phyloP scores from a whole-genome alignment of 1,139 yeast genomes.

The Pneumocystis murina region DNA sequence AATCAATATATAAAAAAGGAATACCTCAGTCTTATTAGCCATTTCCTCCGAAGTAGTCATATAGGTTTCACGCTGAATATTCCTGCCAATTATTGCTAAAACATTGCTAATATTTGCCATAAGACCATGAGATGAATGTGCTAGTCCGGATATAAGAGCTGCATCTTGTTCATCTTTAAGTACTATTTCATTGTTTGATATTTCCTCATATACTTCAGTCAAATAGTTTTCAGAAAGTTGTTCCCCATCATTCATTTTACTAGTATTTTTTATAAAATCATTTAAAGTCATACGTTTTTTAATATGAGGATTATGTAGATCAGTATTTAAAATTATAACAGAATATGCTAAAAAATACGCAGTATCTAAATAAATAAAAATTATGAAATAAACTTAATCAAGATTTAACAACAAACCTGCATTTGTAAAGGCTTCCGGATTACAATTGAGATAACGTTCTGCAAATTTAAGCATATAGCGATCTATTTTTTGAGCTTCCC shows the following conservation, averaged over 20 bases:
- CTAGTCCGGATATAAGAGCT: slow-evolving; percentile 19
- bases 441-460: slow-evolving; percentile 42
- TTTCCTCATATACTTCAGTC: slow-evolving; percentile 63
- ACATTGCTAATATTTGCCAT: slow-evolving; percentile 53
- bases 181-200: slow-evolving; percentile 74
- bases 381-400: not conserved
- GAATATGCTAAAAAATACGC: slow-evolving; percentile 79
- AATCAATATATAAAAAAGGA: slow-evolving; percentile 49
- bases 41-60: slow-evolving; percentile 34
- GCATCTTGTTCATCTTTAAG: slow-evolving; percentile 97
- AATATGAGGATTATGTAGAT: slow-evolving; percentile 62
- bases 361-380: slow-evolving; percentile 28
- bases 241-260: slow-evolving; percentile 55
- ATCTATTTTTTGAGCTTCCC: slow-evolving; percentile 94
- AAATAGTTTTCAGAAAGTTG: slow-evolving; percentile 81
- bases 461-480: slow-evolving; percentile 80
- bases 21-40: slow-evolving; percentile 18
- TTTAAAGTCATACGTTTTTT: slow-evolving; percentile 72
- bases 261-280: slow-evolving; percentile 62
- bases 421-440: slow-evolving; percentile 45
- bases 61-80: slow-evolving; percentile 51
- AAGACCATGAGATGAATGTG: slow-evolving; percentile 24
- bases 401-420: slow-evolving; percentile 37
- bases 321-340: slow-evolving; percentile 74
- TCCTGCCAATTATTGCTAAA: slow-evolving; percentile 92